These are phyloP conservation scores for Antitrichia curtipendula DNA, from an alignment of 225 moss, liverwort and hornwort genomes.

Conservation along the genomic window DNA sequence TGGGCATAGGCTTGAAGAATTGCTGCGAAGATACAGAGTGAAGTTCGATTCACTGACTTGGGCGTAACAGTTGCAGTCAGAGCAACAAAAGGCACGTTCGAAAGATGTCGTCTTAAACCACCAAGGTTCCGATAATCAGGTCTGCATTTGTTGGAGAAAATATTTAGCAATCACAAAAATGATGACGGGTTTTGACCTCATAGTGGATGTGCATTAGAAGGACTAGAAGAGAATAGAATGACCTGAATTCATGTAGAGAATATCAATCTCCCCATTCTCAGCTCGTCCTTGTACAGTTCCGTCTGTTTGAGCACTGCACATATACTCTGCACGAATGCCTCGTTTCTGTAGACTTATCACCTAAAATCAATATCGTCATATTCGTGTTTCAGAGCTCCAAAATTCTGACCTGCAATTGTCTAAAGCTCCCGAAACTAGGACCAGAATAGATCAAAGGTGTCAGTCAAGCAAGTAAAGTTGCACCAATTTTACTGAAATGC, in stretches of 20 bases:
- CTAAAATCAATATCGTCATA: not conserved
- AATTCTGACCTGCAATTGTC: not conserved
- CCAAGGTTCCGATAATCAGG: constrained; percentile 42
- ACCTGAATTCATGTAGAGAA: constrained; percentile 47
- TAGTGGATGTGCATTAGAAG: not conserved
- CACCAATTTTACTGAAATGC: not conserved
- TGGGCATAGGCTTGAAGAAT: not conserved
- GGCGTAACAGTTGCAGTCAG: constrained; percentile 63
- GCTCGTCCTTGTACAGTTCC: not conserved
- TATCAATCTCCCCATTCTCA: not conserved
- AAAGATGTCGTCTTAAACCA: constrained; percentile 43
- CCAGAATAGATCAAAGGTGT: not conserved
- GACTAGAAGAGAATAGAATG: not conserved
- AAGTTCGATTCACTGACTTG: constrained; percentile 21
- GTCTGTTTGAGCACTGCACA: not conserved
- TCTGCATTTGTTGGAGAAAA: constrained; percentile 13
- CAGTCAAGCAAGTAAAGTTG: not conserved
- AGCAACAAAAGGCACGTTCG: constrained; percentile 58
- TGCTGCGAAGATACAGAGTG: not conserved
- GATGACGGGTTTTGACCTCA: not conserved
- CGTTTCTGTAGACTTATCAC: not conserved
- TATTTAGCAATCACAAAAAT: not conserved
- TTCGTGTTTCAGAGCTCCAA: not conserved
- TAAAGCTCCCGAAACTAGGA: not conserved
- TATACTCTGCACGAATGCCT: not conserved